phyloP scores from a whole-genome alignment of 2,329 filamentous ascomycete species.

The Ilyonectria destructans region DNA sequence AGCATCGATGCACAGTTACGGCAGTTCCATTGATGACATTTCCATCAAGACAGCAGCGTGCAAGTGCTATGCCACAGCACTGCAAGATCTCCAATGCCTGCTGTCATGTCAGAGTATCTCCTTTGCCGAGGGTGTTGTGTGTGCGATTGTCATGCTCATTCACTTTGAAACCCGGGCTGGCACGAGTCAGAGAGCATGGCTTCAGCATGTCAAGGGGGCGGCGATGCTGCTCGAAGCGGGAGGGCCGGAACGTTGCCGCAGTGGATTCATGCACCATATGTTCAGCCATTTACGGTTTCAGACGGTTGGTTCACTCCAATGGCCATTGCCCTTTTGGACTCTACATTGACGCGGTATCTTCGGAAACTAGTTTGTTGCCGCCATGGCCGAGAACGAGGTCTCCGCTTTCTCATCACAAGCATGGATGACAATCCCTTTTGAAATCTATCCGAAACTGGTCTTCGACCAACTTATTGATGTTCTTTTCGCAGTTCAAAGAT shows the following conservation, averaged over 20 bases:
- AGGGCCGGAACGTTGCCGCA: conserved; percentile 22
- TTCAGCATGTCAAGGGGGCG: conserved; percentile 31
- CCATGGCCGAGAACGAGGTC: conserved; percentile 29
- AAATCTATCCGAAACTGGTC: conserved; percentile 19
- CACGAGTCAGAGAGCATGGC: conserved; percentile 27
- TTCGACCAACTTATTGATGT: conserved; percentile 30
- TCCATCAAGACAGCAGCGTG: conserved; percentile 20
- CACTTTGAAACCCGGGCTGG: conserved; percentile 33
- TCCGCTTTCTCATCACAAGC: conserved; percentile 22
- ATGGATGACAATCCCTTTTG: conserved; percentile 32
- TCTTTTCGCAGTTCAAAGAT: conserved; percentile 24
- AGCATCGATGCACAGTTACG: conserved; percentile 32
- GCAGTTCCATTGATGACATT: conserved; percentile 18
- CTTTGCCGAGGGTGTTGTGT: conserved; percentile 15
- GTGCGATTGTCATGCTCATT: conserved; percentile 24
- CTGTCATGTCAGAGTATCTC: background rate
- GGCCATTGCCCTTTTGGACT: too few relatives aligned
- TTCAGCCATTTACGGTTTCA: conserved; percentile 34
- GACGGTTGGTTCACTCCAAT: background rate
- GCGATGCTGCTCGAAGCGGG: conserved; percentile 10
- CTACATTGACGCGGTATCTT: background rate
- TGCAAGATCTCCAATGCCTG: conserved; percentile 16
- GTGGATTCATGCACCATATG: conserved; percentile 30
- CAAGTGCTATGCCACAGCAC: conserved; percentile 26
- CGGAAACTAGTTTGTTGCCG: conserved; percentile 24